Evolutionary conservation across 2,329 filamentous ascomycete species (phyloP).

Genomic region (Colletotrichum lentis): DNA sequence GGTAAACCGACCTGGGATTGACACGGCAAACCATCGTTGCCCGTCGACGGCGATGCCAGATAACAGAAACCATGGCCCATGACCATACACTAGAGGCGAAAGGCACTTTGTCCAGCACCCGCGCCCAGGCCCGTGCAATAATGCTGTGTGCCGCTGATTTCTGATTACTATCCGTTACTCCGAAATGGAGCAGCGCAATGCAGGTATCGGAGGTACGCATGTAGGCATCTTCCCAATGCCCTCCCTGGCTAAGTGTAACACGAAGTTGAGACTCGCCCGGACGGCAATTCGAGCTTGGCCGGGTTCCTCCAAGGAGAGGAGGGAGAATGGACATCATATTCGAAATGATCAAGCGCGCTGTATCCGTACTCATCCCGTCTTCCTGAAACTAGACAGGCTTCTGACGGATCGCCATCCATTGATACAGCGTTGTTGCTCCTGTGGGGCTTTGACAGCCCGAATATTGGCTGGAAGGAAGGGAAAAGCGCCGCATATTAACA

Average conservation of each 20-base stretch:
- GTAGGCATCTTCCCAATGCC: neutral
- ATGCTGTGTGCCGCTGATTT: neutral
- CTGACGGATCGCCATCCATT: constrained; percentile 5
- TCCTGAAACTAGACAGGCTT: neutral
- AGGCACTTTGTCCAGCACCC: neutral
- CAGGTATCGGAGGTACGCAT: neutral
- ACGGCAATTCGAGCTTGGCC: neutral
- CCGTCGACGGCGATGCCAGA: neutral
- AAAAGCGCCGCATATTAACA: constrained; percentile 13
- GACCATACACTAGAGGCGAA: neutral
- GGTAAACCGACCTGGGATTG: neutral
- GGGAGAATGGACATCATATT: neutral
- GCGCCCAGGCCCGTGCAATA: neutral
- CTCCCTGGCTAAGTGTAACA: constrained; percentile 11
- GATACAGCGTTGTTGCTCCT: constrained; percentile 1
- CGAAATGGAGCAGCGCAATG: neutral
- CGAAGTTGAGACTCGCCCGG: neutral
- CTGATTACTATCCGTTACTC: neutral
- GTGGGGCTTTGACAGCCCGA: constrained; percentile 4
- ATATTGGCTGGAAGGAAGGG: constrained; percentile 2
- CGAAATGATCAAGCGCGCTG: neutral
- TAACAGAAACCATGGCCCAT: neutral
- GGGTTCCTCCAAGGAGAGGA: constrained; percentile 1
- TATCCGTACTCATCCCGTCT: neutral
- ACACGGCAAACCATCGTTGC: neutral